phyloP scores from a whole-genome alignment of 2,329 filamentous ascomycete genomes.

The Zasmidium cellare region DNA sequence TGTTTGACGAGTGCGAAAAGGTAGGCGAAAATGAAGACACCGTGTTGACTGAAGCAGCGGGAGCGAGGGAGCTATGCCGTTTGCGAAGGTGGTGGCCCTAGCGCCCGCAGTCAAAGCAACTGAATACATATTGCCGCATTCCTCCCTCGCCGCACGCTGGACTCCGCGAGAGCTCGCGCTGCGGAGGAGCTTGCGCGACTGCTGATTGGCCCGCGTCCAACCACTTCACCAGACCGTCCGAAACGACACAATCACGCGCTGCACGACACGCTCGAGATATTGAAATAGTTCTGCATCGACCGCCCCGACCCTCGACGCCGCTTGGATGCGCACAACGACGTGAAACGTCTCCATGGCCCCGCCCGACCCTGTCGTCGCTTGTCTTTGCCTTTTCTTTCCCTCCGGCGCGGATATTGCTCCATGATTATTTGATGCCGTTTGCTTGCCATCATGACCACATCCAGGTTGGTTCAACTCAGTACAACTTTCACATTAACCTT shows the following conservation, averaged over 20 bases:
- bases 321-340: neutral
- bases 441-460: slow-evolving; percentile 24
- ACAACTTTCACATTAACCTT: neutral
- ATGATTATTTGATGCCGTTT: neutral
- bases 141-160: too few species aligned
- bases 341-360: neutral
- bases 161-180: too few species aligned
- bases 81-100: too few species aligned
- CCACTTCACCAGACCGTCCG: too few species aligned
- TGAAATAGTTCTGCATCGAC: neutral
- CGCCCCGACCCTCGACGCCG: neutral
- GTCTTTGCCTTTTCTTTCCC: neutral
- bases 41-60: too few species aligned
- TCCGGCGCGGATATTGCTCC: neutral
- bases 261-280: neutral
- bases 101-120: too few species aligned
- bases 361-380: neutral
- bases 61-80: too few species aligned
- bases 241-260: neutral
- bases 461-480: slow-evolving; percentile 22
- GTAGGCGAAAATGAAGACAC: too few species aligned
- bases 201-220: too few species aligned
- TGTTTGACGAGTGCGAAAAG: too few species aligned
- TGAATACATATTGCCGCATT: too few species aligned
- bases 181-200: too few species aligned